Percentiles rank a stretch among this genome's conserved stretches.
Conservation (phyloP, 345 rosid species). For the Moringa oleifera region DNA sequence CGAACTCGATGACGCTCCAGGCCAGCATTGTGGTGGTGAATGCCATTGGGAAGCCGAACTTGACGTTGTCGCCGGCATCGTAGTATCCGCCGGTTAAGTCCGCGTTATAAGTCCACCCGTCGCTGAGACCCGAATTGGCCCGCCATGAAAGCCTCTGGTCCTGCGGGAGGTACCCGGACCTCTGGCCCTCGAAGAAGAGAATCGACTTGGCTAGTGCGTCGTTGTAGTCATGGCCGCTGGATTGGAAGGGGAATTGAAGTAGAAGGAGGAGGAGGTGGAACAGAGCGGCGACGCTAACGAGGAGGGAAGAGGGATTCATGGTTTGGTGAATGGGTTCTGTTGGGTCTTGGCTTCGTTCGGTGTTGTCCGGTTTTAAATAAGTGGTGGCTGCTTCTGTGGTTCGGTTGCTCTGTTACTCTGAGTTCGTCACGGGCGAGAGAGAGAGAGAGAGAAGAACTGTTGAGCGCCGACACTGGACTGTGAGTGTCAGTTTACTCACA, state of each 20-base stretch:
- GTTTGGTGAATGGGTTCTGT: neutral
- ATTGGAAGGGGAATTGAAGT: slow-evolving; percentile 14
- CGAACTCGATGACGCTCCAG: slow-evolving; percentile 89
- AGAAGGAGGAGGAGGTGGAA: slow-evolving; percentile 2
- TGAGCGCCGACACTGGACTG: neutral
- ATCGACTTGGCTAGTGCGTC: slow-evolving; percentile 86
- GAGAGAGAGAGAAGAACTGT: neutral
- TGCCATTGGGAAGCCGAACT: slow-evolving; percentile 93
- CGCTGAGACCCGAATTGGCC: slow-evolving; percentile 63
- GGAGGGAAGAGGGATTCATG: slow-evolving; percentile 16
- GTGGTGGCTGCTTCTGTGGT: neutral
- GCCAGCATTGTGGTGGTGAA: slow-evolving; percentile 86
- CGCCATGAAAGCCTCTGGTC: slow-evolving; percentile 76
- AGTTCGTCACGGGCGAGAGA: neutral
- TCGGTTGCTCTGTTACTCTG: too few species aligned
- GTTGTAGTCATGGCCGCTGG: slow-evolving; percentile 50
- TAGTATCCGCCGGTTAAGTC: slow-evolving; percentile 90
- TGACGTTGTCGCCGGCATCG: slow-evolving; percentile 95
- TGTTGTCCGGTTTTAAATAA: neutral
- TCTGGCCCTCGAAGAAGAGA: slow-evolving; percentile 94
- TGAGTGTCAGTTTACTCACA: neutral
- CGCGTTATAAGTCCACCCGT: slow-evolving; percentile 60
- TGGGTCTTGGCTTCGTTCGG: neutral
- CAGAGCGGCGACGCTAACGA: neutral
- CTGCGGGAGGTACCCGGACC: slow-evolving; percentile 73